phyloP scores from a whole-genome alignment of 192 early-diverging fungal genomes.

The Linnemannia schmuckeri region DNA sequence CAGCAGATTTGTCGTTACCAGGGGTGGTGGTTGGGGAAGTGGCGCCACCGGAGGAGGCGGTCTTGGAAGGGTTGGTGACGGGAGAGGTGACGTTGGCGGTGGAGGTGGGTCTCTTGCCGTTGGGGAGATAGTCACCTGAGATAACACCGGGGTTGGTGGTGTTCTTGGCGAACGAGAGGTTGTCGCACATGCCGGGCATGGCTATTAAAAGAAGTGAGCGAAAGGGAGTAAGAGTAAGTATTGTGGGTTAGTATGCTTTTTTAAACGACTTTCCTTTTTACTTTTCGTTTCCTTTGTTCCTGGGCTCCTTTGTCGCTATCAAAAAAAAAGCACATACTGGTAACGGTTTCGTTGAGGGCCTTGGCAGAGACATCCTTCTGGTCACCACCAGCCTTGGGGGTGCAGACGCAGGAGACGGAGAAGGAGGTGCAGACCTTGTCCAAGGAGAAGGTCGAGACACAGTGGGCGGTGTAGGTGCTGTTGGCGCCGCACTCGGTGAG shows the following conservation, averaged over 20 bases:
- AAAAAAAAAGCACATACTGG: not conserved
- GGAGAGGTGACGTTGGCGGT: not conserved
- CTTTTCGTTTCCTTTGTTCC: not conserved
- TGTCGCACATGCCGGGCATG: conserved; percentile 24
- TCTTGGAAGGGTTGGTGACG: not conserved
- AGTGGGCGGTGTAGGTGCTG: conserved; percentile 5
- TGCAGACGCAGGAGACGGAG: conserved; percentile 31
- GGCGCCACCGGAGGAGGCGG: not conserved
- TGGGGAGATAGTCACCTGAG: conserved; percentile 37
- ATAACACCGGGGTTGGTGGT: conserved; percentile 24
- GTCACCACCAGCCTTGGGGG: conserved; percentile 3
- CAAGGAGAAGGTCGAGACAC: conserved; percentile 26
- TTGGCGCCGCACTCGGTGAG: conserved; percentile 24
- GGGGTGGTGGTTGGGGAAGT: not conserved
- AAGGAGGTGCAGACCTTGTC: conserved; percentile 35
- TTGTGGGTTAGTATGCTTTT: not conserved
- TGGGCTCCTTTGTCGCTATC: not conserved
- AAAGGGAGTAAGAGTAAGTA: not conserved
- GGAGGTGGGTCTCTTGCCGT: conserved; percentile 21
- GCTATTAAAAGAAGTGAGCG: not conserved
- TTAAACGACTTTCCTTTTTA: not conserved
- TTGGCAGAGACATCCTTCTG: conserved; percentile 27
- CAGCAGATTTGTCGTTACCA: not conserved
- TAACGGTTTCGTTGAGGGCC: conserved; percentile 36
- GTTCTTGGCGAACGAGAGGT: conserved; percentile 27